Evolutionary conservation across 108 stramenopile species (phyloP), one percentile per base, ranked within the genome.

Genomic region (Seminavis robusta): DNA sequence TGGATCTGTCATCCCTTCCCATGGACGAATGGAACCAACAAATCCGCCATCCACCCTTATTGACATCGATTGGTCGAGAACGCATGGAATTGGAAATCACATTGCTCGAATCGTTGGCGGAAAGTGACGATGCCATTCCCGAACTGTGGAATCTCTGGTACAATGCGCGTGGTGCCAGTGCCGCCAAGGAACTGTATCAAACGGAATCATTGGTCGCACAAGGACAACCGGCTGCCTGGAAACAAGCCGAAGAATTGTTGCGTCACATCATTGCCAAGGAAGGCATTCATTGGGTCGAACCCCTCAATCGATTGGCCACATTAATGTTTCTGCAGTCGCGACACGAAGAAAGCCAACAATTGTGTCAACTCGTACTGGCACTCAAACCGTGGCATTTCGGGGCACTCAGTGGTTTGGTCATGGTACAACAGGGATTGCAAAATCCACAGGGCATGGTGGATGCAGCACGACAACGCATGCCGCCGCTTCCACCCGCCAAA

Each of bases 141-240:
- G 60, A 68, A 15, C 33, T 80, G 21, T 75, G 69, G 69, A 29
- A 61, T 0, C 59, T 75, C 30, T 80, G 79, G 79, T 72, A 62
- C 48, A 39, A 57, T 10, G 79, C 75, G 47, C 65, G 79, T 10
- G 79, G 79, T 5, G 36, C 56, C 9, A 16, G 26, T 11, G 64
- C 70, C 1, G 55, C 48, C 19, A 26, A 13, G 4, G 33, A 23
- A 15, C 27, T 74, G 1, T 0, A 49, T 5, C 32, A 49, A 30
- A 53, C 56, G 9, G 65, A 66, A 21, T 43, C 48, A 9, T 47
- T 80, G 39, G 34, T 67, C 16, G 52, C 23, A 25, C 10, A 37
- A 10, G 36, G 36, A 11, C 36, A 10, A 13, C 36, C 10, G 36
- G n/a, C n/a, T n/a, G 10, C 10, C 47, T 47, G 47, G 47, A 25